phyloP scores from a whole-genome alignment of 179 eudicot species.

The Gypsophila paniculata region DNA sequence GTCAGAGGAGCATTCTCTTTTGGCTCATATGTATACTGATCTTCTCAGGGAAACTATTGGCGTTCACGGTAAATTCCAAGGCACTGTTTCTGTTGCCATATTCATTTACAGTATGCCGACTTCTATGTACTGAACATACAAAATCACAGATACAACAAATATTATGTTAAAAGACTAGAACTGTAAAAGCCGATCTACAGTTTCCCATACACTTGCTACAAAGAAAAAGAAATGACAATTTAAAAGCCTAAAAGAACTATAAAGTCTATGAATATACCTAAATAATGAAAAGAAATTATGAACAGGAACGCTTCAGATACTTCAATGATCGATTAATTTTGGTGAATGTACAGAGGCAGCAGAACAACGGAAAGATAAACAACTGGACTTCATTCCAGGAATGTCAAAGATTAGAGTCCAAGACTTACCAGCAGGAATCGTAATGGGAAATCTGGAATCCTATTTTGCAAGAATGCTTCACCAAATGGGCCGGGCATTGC shows the following conservation, averaged over 20 bases:
- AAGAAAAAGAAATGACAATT: not conserved
- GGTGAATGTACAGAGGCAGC: conserved; percentile 12
- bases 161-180: too few species aligned
- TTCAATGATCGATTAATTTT: not conserved
- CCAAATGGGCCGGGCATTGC: conserved; percentile 21
- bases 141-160: too few species aligned
- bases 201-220: not conserved
- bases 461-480: conserved; percentile 25
- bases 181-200: too few species aligned
- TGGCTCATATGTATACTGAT: conserved; percentile 28
- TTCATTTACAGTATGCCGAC: not conserved
- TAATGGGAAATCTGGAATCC: conserved; percentile 20
- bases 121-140: not conserved
- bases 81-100: not conserved
- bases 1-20: conserved; percentile 27
- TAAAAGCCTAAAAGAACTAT: too few species aligned
- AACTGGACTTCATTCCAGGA: conserved; percentile 29
- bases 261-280: too few species aligned
- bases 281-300: too few species aligned
- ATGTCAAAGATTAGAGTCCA: conserved; percentile 26
- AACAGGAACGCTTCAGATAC: too few species aligned
- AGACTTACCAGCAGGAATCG: conserved; percentile 29
- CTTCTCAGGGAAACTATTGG: conserved; percentile 25
- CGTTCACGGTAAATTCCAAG: conserved; percentile 9
- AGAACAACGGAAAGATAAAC: conserved; percentile 17